Evolutionary conservation across 2,329 filamentous ascomycete genomes (phyloP).

Genomic region (Aspergillus sp.): DNA sequence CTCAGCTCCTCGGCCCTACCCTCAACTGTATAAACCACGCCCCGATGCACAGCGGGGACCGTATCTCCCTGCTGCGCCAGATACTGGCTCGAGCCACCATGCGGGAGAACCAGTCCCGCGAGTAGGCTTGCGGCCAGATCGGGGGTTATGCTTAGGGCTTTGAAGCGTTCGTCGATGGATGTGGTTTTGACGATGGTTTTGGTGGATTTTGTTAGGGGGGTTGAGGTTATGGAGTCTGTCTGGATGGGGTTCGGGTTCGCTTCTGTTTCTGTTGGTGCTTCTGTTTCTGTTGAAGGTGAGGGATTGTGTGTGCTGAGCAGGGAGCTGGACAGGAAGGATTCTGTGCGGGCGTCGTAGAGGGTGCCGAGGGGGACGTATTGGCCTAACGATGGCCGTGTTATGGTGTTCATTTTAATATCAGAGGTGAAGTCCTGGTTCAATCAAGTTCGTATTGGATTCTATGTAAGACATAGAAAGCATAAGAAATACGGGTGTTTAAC

Average conservation of each 20-base stretch:
- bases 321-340: background rate
- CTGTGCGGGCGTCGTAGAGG: slow-evolving; percentile 5
- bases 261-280: too few species aligned
- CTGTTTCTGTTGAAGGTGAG: too few species aligned
- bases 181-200: background rate
- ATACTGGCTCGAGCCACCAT: background rate
- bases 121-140: slow-evolving; percentile 1
- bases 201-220: background rate
- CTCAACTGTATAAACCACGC: background rate
- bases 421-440: too few species aligned
- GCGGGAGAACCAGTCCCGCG: background rate
- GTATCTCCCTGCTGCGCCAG: slow-evolving; percentile 1
- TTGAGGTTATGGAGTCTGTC: background rate
- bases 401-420: background rate
- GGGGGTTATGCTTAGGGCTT: background rate
- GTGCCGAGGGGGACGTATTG: background rate
- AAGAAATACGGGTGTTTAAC: too few species aligned
- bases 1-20: background rate
- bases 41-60: background rate
- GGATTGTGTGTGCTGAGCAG: background rate
- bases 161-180: background rate
- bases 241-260: background rate
- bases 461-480: too few species aligned
- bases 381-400: background rate
- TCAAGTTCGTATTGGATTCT: too few species aligned